phyloP scores from a whole-genome alignment of 1,284 basidiomycete species.

The Sanguinoderma infundibulare region DNA sequence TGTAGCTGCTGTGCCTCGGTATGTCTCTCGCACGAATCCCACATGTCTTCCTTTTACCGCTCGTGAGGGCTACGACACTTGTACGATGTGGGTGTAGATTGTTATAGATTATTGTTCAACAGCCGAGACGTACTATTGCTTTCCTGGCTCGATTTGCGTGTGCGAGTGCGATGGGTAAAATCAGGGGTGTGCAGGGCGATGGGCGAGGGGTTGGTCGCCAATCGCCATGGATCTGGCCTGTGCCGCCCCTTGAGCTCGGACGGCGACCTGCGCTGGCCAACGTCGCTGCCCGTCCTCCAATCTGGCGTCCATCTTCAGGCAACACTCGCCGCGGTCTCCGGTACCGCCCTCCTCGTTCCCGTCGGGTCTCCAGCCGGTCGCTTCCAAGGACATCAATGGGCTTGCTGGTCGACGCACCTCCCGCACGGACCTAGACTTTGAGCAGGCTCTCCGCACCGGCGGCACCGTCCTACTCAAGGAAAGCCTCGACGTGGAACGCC shows the following conservation, averaged over 20 bases:
- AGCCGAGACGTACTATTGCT: slow-evolving; percentile 4
- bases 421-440: slow-evolving; percentile 78
- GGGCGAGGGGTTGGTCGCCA: slow-evolving; percentile 4
- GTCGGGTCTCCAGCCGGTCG: slow-evolving; percentile 56
- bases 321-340: slow-evolving; percentile 49
- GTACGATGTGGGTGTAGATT: slow-evolving; percentile 36
- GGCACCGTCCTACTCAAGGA: slow-evolving; percentile 72
- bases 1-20: slow-evolving; percentile 28
- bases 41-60: slow-evolving; percentile 25
- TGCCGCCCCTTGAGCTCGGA: slow-evolving; percentile 12
- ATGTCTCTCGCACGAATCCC: slow-evolving; percentile 25
- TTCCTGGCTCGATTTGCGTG: not conserved
- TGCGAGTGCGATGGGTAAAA: not conserved
- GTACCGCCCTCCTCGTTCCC: slow-evolving; percentile 56
- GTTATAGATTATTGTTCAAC: slow-evolving; percentile 32
- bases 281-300: slow-evolving; percentile 16
- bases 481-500: slow-evolving; percentile 65
- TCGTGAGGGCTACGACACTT: slow-evolving; percentile 23
- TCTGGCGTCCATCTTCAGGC: slow-evolving; percentile 41
- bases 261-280: slow-evolving; percentile 17
- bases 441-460: slow-evolving; percentile 66
- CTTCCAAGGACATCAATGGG: slow-evolving; percentile 49
- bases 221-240: slow-evolving; percentile 9
- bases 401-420: slow-evolving; percentile 49
- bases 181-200: not conserved